Percentiles rank a stretch among this genome's conserved stretches.
Conservation (phyloP, 2,329 filamentous ascomycete species). For the Dryadomyces sulphureus region DNA sequence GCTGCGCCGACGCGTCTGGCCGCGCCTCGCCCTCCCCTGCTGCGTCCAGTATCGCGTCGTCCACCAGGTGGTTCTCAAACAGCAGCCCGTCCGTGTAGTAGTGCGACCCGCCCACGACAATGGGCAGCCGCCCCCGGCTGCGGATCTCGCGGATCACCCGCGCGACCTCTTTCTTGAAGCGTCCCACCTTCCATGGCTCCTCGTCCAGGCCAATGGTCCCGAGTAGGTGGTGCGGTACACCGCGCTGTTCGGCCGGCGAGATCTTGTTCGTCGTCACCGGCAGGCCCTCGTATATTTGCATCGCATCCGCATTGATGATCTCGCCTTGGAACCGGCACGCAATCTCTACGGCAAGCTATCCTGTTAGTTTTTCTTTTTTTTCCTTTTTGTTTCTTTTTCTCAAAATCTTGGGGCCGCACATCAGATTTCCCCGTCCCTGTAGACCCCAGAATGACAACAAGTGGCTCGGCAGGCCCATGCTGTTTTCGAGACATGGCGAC, state of each 20-base stretch:
- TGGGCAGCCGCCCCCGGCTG: constrained; percentile 63
- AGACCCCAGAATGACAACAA: constrained; percentile 73
- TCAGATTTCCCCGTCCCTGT: constrained; percentile 92
- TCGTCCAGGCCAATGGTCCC: constrained; percentile 62
- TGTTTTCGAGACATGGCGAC: constrained; percentile 22
- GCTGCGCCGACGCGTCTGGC: constrained; percentile 21
- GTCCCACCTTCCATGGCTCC: constrained; percentile 68
- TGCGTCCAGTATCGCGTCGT: constrained; percentile 13
- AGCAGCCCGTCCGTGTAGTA: constrained; percentile 88
- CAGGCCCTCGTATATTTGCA: constrained; percentile 89
- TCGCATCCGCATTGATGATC: constrained; percentile 92
- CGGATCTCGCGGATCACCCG: constrained; percentile 64
- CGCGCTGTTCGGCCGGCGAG: constrained; percentile 55
- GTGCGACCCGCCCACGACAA: constrained; percentile 86
- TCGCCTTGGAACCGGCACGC: constrained; percentile 77
- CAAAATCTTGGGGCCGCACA: too few relatives aligned
- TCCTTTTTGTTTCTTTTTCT: too few relatives aligned
- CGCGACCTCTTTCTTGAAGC: constrained; percentile 58
- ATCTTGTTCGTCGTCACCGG: constrained; percentile 96
- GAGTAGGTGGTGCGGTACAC: constrained; percentile 77
- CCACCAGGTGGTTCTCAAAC: constrained; percentile 57
- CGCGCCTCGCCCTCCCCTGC: neutral
- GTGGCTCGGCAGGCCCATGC: constrained; percentile 31
- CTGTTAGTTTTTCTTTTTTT: neutral
- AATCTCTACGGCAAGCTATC: constrained; percentile 77